Evolutionary conservation across 1,139 yeast species (phyloP).

Genomic region (Kodamaea arcana): DNA sequence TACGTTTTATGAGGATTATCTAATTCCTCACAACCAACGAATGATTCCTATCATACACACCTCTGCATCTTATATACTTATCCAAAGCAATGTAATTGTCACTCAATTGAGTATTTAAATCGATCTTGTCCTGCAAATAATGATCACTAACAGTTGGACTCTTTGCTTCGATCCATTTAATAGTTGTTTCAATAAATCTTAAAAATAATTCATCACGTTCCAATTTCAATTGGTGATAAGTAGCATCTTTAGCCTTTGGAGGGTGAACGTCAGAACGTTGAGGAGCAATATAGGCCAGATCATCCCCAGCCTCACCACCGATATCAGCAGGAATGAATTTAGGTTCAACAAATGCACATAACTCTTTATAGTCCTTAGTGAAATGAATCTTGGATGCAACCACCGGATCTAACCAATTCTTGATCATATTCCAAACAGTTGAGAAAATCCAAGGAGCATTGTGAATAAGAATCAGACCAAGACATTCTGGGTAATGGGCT

Average conservation of each 20-base stretch:
- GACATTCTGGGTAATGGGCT: slow-evolving; percentile 47
- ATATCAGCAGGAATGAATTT: slow-evolving; percentile 34
- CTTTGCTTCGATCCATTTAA: slow-evolving; percentile 41
- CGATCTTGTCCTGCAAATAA: slow-evolving; percentile 39
- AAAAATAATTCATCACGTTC: slow-evolving; percentile 33
- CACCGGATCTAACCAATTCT: slow-evolving; percentile 46
- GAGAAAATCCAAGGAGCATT: slow-evolving; percentile 51
- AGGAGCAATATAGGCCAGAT: slow-evolving; percentile 29
- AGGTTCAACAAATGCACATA: slow-evolving; percentile 30
- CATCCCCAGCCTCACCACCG: slow-evolving; percentile 36
- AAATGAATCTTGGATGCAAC: slow-evolving; percentile 45
- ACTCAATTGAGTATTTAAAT: slow-evolving; percentile 26
- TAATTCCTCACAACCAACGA: slow-evolving; percentile 10
- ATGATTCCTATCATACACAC: slow-evolving; percentile 39
- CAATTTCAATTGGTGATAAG: slow-evolving; percentile 23
- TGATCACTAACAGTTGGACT: slow-evolving; percentile 35
- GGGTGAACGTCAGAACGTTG: slow-evolving; percentile 26
- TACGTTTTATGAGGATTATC: neutral
- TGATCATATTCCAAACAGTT: slow-evolving; percentile 45
- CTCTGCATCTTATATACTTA: slow-evolving; percentile 37
- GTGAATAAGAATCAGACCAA: slow-evolving; percentile 37
- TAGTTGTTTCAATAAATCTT: slow-evolving; percentile 33
- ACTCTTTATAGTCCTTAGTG: slow-evolving; percentile 35
- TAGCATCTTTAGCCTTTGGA: slow-evolving; percentile 25
- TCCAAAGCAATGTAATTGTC: slow-evolving; percentile 35